Evolutionary conservation across 257 asterid genomes (phyloP).

Genomic region (Solanum tacnaense): DNA sequence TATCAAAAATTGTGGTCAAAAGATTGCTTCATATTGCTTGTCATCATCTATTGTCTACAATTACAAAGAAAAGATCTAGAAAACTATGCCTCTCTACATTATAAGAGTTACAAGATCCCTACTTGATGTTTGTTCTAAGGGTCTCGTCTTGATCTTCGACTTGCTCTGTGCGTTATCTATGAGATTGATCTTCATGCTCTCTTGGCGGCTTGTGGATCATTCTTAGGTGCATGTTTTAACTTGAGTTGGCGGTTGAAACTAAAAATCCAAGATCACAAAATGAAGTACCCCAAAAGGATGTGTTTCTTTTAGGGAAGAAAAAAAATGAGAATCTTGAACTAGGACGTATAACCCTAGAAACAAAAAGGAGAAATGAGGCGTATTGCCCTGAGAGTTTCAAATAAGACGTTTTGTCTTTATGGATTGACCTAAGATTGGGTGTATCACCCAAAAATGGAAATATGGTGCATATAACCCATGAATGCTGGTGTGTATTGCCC

Average conservation of each 20-base stretch:
- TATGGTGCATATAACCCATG: no score
- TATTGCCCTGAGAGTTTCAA: neutral
- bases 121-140: neutral
- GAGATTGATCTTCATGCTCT: neutral
- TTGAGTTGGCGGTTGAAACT: neutral
- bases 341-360: neutral
- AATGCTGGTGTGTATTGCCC: no score
- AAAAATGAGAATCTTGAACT: neutral
- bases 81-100: neutral
- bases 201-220: neutral
- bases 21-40: neutral
- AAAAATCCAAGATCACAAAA: neutral
- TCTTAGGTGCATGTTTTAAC: neutral
- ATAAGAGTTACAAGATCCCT: neutral
- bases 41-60: neutral
- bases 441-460: neutral
- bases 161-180: neutral
- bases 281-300: neutral
- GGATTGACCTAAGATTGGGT: neutral
- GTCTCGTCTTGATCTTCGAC: neutral
- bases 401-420: neutral
- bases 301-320: neutral
- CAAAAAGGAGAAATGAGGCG: neutral
- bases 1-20: neutral
- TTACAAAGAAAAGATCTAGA: neutral